phyloP scores from a whole-genome alignment of 169 alveolate species.

The Eimeria maxima region DNA sequence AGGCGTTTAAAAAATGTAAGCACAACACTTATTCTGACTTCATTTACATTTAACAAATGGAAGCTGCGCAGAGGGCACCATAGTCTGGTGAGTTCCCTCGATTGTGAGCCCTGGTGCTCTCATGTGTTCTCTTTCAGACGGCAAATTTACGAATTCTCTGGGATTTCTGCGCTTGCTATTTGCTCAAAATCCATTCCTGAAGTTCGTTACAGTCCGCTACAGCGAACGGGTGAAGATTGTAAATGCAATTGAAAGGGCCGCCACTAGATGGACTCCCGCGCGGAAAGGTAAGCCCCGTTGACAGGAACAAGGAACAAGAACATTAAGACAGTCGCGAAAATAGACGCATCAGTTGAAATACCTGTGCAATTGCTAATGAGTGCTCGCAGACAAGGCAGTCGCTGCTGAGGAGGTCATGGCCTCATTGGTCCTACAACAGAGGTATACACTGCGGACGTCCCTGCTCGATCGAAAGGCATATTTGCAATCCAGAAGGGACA shows the following conservation, averaged over 20 bases:
- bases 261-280: slow-evolving; percentile 32
- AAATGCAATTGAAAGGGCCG: slow-evolving; percentile 20
- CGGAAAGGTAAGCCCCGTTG: slow-evolving; percentile 21
- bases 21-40: neutral
- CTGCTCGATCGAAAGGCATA: neutral
- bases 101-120: neutral
- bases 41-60: neutral
- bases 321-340: neutral
- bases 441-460: neutral
- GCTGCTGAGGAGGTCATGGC: slow-evolving; percentile 71
- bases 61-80: neutral
- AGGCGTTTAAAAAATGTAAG: slow-evolving; percentile 54
- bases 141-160: slow-evolving; percentile 65
- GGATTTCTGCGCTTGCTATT: slow-evolving; percentile 21
- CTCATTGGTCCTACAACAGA: neutral
- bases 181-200: slow-evolving; percentile 57
- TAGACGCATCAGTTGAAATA: neutral
- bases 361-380: neutral
- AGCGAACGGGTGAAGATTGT: slow-evolving; percentile 22
- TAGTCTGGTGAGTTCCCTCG: neutral
- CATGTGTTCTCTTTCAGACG: slow-evolving; percentile 35
- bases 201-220: slow-evolving; percentile 37
- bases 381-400: slow-evolving; percentile 66
- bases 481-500: neutral
- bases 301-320: no score